Percentiles rank a stretch among this genome's conserved stretches.
phyloP scores from a whole-genome alignment of 2,329 filamentous ascomycete genomes.

The Colletotrichum zoysiae region DNA sequence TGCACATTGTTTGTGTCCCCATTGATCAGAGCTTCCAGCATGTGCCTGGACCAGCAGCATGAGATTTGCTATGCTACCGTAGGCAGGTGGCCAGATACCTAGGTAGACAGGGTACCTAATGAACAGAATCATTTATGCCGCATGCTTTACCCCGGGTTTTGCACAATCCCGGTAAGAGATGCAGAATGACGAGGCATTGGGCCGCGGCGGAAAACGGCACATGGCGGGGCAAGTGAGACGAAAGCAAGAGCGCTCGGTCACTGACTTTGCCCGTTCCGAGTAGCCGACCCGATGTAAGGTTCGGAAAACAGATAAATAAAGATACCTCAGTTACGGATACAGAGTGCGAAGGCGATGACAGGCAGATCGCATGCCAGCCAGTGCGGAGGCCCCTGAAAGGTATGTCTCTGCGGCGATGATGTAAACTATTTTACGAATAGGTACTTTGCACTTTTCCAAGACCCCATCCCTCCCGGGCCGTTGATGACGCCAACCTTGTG shows the following conservation, averaged over 20 bases:
- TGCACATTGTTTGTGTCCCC: neutral
- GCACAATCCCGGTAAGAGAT: constrained; percentile 10
- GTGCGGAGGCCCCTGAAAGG: constrained; percentile 24
- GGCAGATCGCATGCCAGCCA: constrained; percentile 26
- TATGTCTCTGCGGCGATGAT: constrained; percentile 39
- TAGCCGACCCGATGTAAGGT: constrained; percentile 51
- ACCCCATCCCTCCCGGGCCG: constrained; percentile 25
- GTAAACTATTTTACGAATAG: constrained; percentile 12
- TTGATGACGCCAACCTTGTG: constrained; percentile 39
- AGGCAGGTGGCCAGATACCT: too few species aligned
- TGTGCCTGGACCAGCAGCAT: neutral
- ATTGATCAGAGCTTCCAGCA: constrained; percentile 11
- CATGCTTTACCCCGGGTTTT: constrained; percentile 34
- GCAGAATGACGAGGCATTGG: constrained; percentile 28
- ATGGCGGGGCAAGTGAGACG: constrained; percentile 48
- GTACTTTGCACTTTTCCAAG: constrained; percentile 6
- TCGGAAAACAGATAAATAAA: neutral
- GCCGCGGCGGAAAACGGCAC: constrained; percentile 6
- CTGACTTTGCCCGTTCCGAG: constrained; percentile 52
- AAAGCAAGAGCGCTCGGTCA: constrained; percentile 59
- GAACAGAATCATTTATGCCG: neutral
- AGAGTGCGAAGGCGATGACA: neutral
- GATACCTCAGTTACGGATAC: too few species aligned
- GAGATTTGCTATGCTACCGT: neutral
- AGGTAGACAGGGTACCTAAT: neutral